phyloP scores from a whole-genome alignment of 768 basidiomycete genomes.

The Xerocomus potaroensis region DNA sequence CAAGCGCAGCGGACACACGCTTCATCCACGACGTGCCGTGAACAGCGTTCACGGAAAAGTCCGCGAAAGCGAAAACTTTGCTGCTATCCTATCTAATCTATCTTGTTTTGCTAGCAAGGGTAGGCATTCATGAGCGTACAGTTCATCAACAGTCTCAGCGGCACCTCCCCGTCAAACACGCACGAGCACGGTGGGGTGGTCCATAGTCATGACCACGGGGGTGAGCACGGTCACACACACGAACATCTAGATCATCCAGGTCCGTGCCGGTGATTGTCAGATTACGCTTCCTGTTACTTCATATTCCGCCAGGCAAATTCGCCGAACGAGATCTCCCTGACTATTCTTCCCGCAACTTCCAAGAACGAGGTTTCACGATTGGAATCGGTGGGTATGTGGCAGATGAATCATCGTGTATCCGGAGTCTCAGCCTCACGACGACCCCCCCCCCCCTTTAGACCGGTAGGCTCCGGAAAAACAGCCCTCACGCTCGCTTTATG shows the following conservation, averaged over 20 bases:
- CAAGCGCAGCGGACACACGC: constrained; percentile 42
- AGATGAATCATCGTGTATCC: neutral
- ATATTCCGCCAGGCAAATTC: constrained; percentile 65
- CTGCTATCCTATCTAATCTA: constrained; percentile 9
- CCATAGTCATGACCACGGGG: constrained; percentile 52
- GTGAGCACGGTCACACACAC: constrained; percentile 93
- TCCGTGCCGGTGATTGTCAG: constrained; percentile 25
- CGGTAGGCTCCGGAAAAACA: constrained; percentile 98
- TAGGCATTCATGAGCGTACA: constrained; percentile 67
- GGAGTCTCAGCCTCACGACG: neutral
- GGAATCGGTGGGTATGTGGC: constrained; percentile 90
- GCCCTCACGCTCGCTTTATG: constrained; percentile 91
- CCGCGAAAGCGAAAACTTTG: constrained; percentile 1
- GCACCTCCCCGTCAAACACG: constrained; percentile 41
- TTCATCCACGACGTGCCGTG: constrained; percentile 18
- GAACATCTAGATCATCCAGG: constrained; percentile 90
- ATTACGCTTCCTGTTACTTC: neutral
- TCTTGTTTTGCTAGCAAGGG: no score
- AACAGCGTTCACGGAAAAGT: constrained; percentile 8
- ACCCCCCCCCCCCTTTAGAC: constrained; percentile 57
- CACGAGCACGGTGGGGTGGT: constrained; percentile 43
- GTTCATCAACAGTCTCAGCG: constrained; percentile 69
- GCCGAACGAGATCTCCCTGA: constrained; percentile 91
- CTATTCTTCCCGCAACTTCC: constrained; percentile 77
- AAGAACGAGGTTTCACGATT: constrained; percentile 91